Evolutionary conservation across 1,284 basidiomycete genomes (phyloP).

Genomic region (Cryptococcus jaspeensis): DNA sequence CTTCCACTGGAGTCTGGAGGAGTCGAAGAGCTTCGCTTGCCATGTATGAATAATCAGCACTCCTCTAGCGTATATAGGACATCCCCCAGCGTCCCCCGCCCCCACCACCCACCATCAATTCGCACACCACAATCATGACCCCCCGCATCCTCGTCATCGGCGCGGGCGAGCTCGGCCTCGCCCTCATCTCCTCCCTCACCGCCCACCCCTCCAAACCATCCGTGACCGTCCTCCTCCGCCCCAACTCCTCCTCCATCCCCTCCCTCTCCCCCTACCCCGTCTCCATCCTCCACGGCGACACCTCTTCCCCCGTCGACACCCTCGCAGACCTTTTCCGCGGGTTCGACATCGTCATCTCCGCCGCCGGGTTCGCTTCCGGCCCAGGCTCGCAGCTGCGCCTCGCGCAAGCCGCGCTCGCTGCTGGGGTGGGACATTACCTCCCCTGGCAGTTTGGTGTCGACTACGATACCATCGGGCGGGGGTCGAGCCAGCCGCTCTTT

Average conservation of each 20-base stretch:
- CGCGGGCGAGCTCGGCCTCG: conserved; percentile 43
- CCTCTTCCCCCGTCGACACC: conserved; percentile 1
- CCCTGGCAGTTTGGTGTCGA: conserved; percentile 53
- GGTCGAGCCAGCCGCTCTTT: conserved; percentile 44
- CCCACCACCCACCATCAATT: too few relatives aligned
- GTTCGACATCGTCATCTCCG: conserved; percentile 29
- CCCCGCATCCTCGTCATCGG: conserved; percentile 45
- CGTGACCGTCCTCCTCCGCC: conserved; percentile 18
- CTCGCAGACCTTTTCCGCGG: conserved; percentile 21
- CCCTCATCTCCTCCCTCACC: conserved; percentile 2
- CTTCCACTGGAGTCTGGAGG: too few relatives aligned
- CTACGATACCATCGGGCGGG: conserved; percentile 47
- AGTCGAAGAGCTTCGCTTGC: too few relatives aligned
- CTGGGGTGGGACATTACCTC: conserved; percentile 35
- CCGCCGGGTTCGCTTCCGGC: conserved; percentile 38
- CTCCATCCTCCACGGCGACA: conserved; percentile 10
- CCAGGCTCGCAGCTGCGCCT: conserved; percentile 40
- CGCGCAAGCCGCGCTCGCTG: conserved; percentile 34
- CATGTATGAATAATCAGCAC: too few relatives aligned
- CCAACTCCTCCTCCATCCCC: conserved; percentile 7
- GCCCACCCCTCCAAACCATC: conserved; percentile 7
- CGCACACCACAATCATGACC: too few relatives aligned
- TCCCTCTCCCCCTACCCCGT: conserved; percentile 2
- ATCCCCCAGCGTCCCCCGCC: too few relatives aligned
- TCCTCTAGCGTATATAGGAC: too few relatives aligned